Conservation (phyloP, 176 grass and related monocot species). For the Zea luxurians region DNA sequence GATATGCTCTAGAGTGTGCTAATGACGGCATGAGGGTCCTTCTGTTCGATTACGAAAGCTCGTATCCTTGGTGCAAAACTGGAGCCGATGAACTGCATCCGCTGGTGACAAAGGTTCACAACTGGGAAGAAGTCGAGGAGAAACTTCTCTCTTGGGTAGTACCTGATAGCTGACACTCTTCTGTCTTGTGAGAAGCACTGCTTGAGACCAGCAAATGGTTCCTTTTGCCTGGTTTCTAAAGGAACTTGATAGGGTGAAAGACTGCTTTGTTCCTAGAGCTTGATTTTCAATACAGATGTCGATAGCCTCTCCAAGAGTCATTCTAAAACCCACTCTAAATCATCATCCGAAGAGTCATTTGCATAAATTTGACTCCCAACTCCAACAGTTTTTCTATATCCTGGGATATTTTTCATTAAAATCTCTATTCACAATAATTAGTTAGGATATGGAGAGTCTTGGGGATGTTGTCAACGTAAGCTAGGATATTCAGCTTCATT, state of each 20-base stretch:
- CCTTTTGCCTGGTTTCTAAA: slow-evolving; percentile 9
- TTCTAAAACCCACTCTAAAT: no score
- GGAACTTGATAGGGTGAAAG: background rate
- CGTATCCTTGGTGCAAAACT: slow-evolving; percentile 92
- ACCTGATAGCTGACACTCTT: slow-evolving; percentile 48
- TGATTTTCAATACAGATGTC: slow-evolving; percentile 7
- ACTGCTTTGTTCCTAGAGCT: slow-evolving; percentile 19
- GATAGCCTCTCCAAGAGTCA: no score
- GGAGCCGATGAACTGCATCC: slow-evolving; percentile 69
- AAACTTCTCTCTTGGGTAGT: slow-evolving; percentile 73
- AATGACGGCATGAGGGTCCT: slow-evolving; percentile 82
- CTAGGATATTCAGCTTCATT: slow-evolving; percentile 22
- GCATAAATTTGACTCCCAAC: no score
- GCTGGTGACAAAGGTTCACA: slow-evolving; percentile 89
- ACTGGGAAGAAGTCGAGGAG: slow-evolving; percentile 86
- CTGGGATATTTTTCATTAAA: no score
- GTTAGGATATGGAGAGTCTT: no score
- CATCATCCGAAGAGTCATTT: no score
- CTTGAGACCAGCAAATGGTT: background rate
- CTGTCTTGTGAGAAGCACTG: background rate
- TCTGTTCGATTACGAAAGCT: slow-evolving; percentile 85
- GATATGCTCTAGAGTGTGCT: slow-evolving; percentile 93
- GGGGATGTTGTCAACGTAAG: background rate
- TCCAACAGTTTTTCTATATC: no score
- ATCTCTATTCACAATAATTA: no score